Evolutionary conservation across 495 filamentous ascomycete genomes (phyloP).

Genomic region (Bacidia rubella): DNA sequence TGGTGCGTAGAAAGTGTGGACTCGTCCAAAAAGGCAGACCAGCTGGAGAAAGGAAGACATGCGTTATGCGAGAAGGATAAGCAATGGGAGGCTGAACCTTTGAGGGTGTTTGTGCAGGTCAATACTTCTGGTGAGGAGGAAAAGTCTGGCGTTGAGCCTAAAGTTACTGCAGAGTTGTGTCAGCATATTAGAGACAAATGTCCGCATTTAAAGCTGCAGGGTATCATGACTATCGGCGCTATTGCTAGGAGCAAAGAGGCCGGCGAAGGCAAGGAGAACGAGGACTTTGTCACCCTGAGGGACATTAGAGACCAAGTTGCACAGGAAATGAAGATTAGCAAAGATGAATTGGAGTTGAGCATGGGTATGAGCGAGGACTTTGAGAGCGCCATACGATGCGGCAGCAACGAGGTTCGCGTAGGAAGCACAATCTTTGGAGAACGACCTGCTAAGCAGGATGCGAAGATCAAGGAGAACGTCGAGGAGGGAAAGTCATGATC

Average conservation of each 20-base stretch:
- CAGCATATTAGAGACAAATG: constrained; percentile 53
- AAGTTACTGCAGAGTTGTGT: constrained; percentile 45
- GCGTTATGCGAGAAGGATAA: constrained; percentile 26
- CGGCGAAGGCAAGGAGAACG: constrained; percentile 66
- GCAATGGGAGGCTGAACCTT: constrained; percentile 16
- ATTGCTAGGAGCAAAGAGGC: constrained; percentile 61
- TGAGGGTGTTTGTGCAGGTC: constrained; percentile 79
- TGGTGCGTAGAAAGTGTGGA: constrained; percentile 90
- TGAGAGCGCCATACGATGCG: constrained; percentile 71
- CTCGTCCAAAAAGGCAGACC: constrained; percentile 67
- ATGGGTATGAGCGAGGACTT: constrained; percentile 93
- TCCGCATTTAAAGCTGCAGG: constrained; percentile 57
- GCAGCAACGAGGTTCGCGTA: constrained; percentile 87
- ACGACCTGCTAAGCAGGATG: constrained; percentile 59
- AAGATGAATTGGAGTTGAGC: constrained; percentile 45
- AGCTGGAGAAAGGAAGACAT: constrained; percentile 63
- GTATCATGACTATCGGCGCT: constrained; percentile 94
- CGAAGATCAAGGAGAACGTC: constrained; percentile 36
- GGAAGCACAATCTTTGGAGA: constrained; percentile 88
- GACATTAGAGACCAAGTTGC: constrained; percentile 55
- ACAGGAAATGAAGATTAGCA: constrained; percentile 31
- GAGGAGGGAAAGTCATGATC: constrained; percentile 8
- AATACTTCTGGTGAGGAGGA: constrained; percentile 83
- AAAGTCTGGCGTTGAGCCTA: constrained; percentile 69
- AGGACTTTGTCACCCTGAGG: constrained; percentile 63